Evolutionary conservation across 2,329 filamentous ascomycete genomes (phyloP).

Genomic region (Rhinocladiella mackenziei): DNA sequence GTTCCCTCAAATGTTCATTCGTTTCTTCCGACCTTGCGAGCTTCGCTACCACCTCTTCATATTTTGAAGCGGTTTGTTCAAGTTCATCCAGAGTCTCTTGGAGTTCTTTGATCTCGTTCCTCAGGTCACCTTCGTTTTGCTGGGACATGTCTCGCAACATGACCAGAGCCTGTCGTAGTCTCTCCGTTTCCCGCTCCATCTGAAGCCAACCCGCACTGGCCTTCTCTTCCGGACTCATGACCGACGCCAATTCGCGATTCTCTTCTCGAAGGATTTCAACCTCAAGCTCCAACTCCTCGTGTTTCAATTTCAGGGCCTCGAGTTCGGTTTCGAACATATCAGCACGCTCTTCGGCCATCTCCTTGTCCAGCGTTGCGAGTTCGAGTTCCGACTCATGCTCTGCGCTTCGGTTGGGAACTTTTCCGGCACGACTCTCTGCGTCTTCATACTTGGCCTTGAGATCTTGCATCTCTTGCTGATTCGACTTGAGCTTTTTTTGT

Average conservation of each 20-base stretch:
- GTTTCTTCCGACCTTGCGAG: conserved; percentile 67
- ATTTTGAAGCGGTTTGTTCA: conserved; percentile 62
- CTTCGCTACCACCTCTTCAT: conserved; percentile 67
- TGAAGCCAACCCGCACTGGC: conserved; percentile 84
- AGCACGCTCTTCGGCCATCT: conserved; percentile 92
- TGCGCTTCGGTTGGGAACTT: conserved; percentile 61
- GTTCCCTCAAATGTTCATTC: conserved; percentile 81
- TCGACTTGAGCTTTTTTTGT: conserved; percentile 80
- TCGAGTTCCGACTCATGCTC: conserved; percentile 84
- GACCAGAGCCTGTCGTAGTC: conserved; percentile 78
- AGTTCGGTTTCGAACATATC: conserved; percentile 78
- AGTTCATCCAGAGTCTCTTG: conserved; percentile 70
- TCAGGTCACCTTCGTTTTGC: conserved; percentile 76
- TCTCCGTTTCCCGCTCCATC: conserved; percentile 85
- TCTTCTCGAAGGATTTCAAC: conserved; percentile 83
- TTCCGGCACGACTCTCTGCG: conserved; percentile 63
- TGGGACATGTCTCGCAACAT: conserved; percentile 81
- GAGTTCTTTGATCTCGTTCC: conserved; percentile 68
- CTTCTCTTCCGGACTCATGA: conserved; percentile 83
- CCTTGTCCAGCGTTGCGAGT: conserved; percentile 80
- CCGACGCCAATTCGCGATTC: conserved; percentile 75
- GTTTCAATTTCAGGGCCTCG: conserved; percentile 67
- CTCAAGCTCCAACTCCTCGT: conserved; percentile 83
- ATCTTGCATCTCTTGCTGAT: conserved; percentile 73
- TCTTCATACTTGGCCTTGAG: conserved; percentile 75